Evolutionary conservation across 2,329 filamentous ascomycete genomes (phyloP).

Genomic region (Paecilomyces sp.): DNA sequence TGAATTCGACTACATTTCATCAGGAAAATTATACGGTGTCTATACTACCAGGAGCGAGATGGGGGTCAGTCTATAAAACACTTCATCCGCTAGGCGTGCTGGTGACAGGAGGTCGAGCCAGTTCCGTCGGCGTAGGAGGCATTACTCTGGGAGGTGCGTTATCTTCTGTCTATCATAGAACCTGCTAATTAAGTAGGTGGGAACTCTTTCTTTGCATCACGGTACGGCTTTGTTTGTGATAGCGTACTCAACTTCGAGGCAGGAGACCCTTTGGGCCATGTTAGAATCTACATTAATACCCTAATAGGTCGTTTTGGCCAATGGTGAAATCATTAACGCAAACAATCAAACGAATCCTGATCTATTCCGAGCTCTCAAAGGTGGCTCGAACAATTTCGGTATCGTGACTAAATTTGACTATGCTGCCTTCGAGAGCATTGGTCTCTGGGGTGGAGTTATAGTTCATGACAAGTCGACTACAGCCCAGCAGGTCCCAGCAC

Average conservation of each 20-base stretch:
- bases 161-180: too few species aligned
- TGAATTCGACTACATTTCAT: not conserved
- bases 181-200: conserved; percentile 26
- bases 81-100: conserved; percentile 9
- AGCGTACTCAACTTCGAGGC: conserved; percentile 42
- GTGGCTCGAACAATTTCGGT: conserved; percentile 53
- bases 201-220: conserved; percentile 42
- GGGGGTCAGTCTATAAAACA: not conserved
- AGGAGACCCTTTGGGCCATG: not conserved
- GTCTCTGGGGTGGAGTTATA: conserved; percentile 18
- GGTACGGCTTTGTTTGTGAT: conserved; percentile 45
- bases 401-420: conserved; percentile 21
- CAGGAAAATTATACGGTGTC: not conserved
- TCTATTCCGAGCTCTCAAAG: conserved; percentile 48
- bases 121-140: conserved; percentile 12
- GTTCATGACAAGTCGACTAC: conserved; percentile 9
- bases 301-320: conserved; percentile 40
- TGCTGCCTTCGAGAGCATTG: conserved; percentile 7
- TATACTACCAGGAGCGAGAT: not conserved
- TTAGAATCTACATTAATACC: not conserved
- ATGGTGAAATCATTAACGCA: conserved; percentile 42
- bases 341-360: conserved; percentile 38
- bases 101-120: conserved; percentile 14
- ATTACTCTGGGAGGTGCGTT: conserved; percentile 12
- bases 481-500: conserved; percentile 11